Evolutionary conservation across 805 yeast genomes (phyloP).

Genomic region (Scheffersomyces spartinae): DNA sequence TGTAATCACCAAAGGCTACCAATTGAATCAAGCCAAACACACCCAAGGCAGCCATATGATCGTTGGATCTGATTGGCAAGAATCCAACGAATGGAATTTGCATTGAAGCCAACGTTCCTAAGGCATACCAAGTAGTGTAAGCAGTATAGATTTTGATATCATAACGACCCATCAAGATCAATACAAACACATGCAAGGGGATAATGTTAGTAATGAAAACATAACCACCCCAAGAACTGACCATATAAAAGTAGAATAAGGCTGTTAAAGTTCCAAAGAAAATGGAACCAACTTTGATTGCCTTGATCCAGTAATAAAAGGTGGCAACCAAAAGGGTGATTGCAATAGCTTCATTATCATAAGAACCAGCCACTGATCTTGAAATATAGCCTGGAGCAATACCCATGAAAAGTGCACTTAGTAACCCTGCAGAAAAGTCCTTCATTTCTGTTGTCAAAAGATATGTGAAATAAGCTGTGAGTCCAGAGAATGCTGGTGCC

Average conservation of each 20-base stretch:
- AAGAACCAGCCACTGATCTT: conserved; percentile 96
- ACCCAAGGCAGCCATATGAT: conserved; percentile 97
- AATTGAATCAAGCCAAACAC: conserved; percentile 92
- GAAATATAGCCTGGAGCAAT: conserved; percentile 98
- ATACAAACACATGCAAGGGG: conserved; percentile 87
- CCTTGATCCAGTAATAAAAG: conserved; percentile 91
- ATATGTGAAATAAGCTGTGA: conserved; percentile 86
- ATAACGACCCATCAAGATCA: conserved; percentile 91
- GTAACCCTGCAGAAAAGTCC: conserved; percentile 76
- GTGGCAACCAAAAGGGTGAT: conserved; percentile 92
- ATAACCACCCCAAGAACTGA: conserved; percentile 99
- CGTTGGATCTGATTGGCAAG: conserved; percentile 91
- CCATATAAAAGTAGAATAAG: conserved; percentile 92
- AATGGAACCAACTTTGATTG: conserved; percentile 83
- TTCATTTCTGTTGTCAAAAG: conserved; percentile 83
- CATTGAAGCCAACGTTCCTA: conserved; percentile 98
- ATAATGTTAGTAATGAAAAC: conserved; percentile 96
- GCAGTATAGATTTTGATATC: conserved; percentile 74
- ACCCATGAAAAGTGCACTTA: conserved; percentile 91
- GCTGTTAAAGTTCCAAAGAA: conserved; percentile 79
- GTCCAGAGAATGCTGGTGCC: conserved; percentile 92
- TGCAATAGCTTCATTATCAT: conserved; percentile 98
- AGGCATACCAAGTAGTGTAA: conserved; percentile 91
- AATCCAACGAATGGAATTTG: conserved; percentile 98
- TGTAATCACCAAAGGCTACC: conserved; percentile 74